phyloP scores from a whole-genome alignment of 2,329 filamentous ascomycete species.

The Aspergillus jensenii region DNA sequence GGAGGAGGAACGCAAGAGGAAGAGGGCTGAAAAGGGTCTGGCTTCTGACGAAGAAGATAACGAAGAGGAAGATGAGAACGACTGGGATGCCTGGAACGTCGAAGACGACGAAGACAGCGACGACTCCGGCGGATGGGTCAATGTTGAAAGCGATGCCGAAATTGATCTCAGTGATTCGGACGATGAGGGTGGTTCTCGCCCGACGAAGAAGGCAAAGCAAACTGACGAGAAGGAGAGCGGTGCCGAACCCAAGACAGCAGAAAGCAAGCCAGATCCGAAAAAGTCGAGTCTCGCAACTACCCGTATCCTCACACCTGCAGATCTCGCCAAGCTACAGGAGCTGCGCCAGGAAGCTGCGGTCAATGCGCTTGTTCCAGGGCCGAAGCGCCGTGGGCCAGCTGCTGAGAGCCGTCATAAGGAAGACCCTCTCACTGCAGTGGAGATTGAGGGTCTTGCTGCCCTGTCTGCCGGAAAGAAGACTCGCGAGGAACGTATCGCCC shows the following conservation, averaged over 20 bases:
- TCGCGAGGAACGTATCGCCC: slow-evolving; percentile 83
- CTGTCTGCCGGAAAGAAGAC: slow-evolving; percentile 73
- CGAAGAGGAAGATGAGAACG: slow-evolving; percentile 61
- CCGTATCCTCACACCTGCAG: slow-evolving; percentile 89
- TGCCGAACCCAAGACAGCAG: slow-evolving; percentile 41
- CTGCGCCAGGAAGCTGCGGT: slow-evolving; percentile 73
- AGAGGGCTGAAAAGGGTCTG: slow-evolving; percentile 67
- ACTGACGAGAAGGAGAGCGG: slow-evolving; percentile 36
- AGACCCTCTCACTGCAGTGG: slow-evolving; percentile 83
- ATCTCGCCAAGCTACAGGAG: slow-evolving; percentile 91
- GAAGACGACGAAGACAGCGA: slow-evolving; percentile 59
- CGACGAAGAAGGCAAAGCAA: slow-evolving; percentile 64
- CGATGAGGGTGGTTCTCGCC: slow-evolving; percentile 62
- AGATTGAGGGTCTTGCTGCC: slow-evolving; percentile 83
- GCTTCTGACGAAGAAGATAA: slow-evolving; percentile 60
- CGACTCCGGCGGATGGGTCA: slow-evolving; percentile 88
- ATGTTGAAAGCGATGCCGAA: slow-evolving; percentile 78
- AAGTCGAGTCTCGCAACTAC: slow-evolving; percentile 75
- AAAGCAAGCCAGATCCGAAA: slow-evolving; percentile 22
- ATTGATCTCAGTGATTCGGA: slow-evolving; percentile 73
- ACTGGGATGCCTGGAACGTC: slow-evolving; percentile 61
- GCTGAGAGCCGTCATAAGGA: slow-evolving; percentile 67
- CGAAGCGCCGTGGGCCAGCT: slow-evolving; percentile 44
- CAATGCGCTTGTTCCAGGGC: slow-evolving; percentile 57
- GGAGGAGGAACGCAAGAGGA: slow-evolving; percentile 78